phyloP scores from a whole-genome alignment of 148 eudicot species.

The Chenopodium suecicum region DNA sequence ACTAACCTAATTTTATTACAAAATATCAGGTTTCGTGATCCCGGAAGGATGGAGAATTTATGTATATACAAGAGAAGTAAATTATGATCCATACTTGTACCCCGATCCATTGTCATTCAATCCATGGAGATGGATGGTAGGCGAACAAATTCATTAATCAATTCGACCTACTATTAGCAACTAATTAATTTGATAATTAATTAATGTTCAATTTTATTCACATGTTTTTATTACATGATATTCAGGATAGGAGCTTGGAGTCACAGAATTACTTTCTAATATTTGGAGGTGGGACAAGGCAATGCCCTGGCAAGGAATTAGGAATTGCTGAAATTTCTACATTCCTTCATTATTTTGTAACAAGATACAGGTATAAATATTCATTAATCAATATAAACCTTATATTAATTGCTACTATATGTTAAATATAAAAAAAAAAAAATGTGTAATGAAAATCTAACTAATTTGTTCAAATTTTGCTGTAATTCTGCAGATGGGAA shows the following conservation, averaged over 20 bases:
- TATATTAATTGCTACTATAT: too few relatives aligned
- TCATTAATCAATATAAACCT: not conserved
- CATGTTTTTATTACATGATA: not conserved
- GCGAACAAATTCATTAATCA: not conserved
- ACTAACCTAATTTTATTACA: not conserved
- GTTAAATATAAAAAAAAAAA: too few relatives aligned
- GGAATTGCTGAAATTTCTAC: slow-evolving; percentile 94
- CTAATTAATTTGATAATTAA: not conserved
- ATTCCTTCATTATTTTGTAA: slow-evolving; percentile 91
- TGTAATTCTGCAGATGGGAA: slow-evolving; percentile 63
- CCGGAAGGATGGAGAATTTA: slow-evolving; percentile 99
- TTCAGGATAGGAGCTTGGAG: slow-evolving; percentile 71
- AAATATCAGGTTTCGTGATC: slow-evolving; percentile 68
- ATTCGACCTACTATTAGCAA: not conserved
- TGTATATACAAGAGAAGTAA: slow-evolving; percentile 87
- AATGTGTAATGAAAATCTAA: not conserved
- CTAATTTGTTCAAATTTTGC: not conserved
- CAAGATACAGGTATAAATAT: slow-evolving; percentile 57
- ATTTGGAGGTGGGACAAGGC: slow-evolving; percentile 95
- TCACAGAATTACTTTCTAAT: slow-evolving; percentile 63
- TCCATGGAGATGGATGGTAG: slow-evolving; percentile 99
- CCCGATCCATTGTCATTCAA: slow-evolving; percentile 83
- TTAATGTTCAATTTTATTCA: too few relatives aligned
- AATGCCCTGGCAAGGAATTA: slow-evolving; percentile 93
- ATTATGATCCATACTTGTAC: slow-evolving; percentile 74